Evolutionary conservation across 2,329 filamentous ascomycete species (phyloP).

Genomic region (Claviceps maximensis): DNA sequence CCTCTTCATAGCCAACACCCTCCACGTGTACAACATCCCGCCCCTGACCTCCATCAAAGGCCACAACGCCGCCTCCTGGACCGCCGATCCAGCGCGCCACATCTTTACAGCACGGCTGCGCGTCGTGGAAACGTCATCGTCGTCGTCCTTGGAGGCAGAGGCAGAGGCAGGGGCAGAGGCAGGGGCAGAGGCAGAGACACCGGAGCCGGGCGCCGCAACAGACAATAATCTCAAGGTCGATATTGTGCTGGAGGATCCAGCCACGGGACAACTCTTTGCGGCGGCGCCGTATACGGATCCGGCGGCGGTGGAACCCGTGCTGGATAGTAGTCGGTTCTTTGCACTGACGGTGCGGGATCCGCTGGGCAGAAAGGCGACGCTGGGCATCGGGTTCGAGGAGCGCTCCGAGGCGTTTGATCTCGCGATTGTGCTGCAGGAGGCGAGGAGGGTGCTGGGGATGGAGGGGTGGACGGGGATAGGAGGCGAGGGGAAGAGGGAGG

Average conservation of each 20-base stretch:
- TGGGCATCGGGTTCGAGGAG: constrained; percentile 83
- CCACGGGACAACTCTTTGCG: constrained; percentile 64
- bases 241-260: constrained; percentile 65
- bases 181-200: constrained; percentile 18
- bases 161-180: not conserved
- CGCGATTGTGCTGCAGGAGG: constrained; percentile 66
- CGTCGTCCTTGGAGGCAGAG: not conserved
- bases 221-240: constrained; percentile 54
- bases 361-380: constrained; percentile 58
- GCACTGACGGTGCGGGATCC: constrained; percentile 68
- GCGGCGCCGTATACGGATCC: constrained; percentile 62
- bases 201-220: constrained; percentile 1
- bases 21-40: constrained; percentile 82
- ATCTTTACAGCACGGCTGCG: constrained; percentile 80
- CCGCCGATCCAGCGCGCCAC: constrained; percentile 52
- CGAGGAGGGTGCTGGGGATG: constrained; percentile 54
- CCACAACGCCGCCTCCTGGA: constrained; percentile 69
- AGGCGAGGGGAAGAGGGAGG: constrained; percentile 21
- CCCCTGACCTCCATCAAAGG: constrained; percentile 66
- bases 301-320: constrained; percentile 58
- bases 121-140: constrained; percentile 50
- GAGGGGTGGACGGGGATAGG: constrained; percentile 25
- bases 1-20: constrained; percentile 59
- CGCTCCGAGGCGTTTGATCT: constrained; percentile 79
- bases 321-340: constrained; percentile 75